Conservation (phyloP, 345 rosid genomes). For the Passiflora organensis region DNA sequence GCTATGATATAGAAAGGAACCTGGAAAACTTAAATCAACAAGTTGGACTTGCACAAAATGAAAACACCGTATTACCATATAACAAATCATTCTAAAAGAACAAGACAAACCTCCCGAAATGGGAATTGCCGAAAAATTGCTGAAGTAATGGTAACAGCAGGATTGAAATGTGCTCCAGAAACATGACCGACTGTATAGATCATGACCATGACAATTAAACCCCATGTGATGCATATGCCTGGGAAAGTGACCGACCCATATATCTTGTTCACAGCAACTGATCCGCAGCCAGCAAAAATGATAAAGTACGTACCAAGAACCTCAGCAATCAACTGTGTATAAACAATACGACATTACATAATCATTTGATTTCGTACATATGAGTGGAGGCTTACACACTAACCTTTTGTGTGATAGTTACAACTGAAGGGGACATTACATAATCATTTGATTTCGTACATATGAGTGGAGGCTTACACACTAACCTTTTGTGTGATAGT, state of each 20-base stretch:
- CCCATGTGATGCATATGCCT: slow-evolving; percentile 25
- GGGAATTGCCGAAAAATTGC: slow-evolving; percentile 21
- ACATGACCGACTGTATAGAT: slow-evolving; percentile 21
- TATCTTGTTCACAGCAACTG: slow-evolving; percentile 14
- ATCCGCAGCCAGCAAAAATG: slow-evolving; percentile 20
- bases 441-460: too few relatives aligned
- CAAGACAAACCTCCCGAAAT: slow-evolving; percentile 1
- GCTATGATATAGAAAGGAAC: slow-evolving; percentile 16
- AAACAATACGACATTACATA: too few relatives aligned
- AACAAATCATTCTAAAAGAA: not conserved
- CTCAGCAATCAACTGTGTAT: slow-evolving; percentile 19
- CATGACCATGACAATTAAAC: slow-evolving; percentile 24
- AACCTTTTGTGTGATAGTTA: too few relatives aligned
- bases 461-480: too few relatives aligned
- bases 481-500: too few relatives aligned
- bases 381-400: too few relatives aligned
- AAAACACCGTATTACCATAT: not conserved
- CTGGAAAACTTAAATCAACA: not conserved
- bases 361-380: too few relatives aligned
- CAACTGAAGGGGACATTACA: too few relatives aligned
- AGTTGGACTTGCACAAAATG: too few relatives aligned
- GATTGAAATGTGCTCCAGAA: slow-evolving; percentile 34
- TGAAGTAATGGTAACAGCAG: slow-evolving; percentile 21
- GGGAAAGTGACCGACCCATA: slow-evolving; percentile 20
- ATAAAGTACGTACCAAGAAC: slow-evolving; percentile 20